These are phyloP conservation scores for Megacollybia platyphylla DNA, from an alignment of 1,284 basidiomycete genomes.

Conservation along the genomic window DNA sequence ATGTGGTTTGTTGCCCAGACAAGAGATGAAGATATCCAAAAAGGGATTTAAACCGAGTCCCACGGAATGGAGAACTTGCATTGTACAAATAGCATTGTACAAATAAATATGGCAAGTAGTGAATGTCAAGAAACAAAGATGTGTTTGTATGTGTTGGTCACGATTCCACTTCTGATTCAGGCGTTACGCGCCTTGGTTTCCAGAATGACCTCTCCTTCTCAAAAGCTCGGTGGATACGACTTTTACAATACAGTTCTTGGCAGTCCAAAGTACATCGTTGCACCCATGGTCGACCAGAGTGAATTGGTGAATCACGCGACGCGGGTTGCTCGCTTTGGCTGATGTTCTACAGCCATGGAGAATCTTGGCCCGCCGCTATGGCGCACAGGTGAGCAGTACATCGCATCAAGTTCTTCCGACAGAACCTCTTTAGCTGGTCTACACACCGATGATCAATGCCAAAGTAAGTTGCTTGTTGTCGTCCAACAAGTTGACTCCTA, in stretches of 20 bases:
- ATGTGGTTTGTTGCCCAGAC: no score
- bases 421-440: slow-evolving; percentile 46
- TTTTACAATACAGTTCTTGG: slow-evolving; percentile 72
- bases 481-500: not conserved
- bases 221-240: slow-evolving; percentile 68
- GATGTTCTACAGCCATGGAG: slow-evolving; percentile 66
- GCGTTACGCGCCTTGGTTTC: not conserved
- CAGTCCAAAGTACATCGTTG: slow-evolving; percentile 81
- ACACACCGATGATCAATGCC: slow-evolving; percentile 97
- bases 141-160: not conserved
- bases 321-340: slow-evolving; percentile 5
- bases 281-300: slow-evolving; percentile 97
- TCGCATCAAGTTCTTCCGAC: slow-evolving; percentile 1
- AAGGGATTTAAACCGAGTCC: not conserved
- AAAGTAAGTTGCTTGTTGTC: slow-evolving; percentile 34
- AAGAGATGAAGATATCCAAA: not conserved
- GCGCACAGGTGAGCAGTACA: slow-evolving; percentile 45
- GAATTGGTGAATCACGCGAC: slow-evolving; percentile 65
- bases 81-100: not conserved
- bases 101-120: not conserved
- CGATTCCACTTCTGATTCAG: not conserved
- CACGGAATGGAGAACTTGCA: not conserved
- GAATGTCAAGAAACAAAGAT: not conserved
- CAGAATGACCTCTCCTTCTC: not conserved
- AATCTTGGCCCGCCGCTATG: slow-evolving; percentile 77